Conservation (phyloP, 306 rosid species). For the Hippophae tibetana region DNA sequence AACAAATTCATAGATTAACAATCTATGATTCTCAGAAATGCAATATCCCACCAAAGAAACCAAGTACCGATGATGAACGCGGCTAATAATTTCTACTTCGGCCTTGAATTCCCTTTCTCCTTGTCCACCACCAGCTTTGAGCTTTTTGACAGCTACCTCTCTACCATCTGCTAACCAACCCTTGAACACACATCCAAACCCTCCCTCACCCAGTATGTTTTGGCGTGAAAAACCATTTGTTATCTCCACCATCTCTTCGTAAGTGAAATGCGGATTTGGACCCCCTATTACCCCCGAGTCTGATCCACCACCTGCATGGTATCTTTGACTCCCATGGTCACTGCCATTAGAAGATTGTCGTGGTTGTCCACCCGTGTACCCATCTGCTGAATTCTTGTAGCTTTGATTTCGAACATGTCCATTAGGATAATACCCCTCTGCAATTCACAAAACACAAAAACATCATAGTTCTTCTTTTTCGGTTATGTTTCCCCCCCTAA, state of each 20-base stretch:
- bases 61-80: conserved; percentile 85
- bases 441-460: background rate
- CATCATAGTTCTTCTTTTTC: too few relatives aligned
- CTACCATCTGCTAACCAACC: conserved; percentile 64
- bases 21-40: conserved; percentile 53
- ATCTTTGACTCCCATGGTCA: conserved; percentile 34
- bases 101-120: conserved; percentile 89
- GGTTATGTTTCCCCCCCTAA: too few relatives aligned
- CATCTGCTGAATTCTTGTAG: background rate
- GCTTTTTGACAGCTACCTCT: conserved; percentile 68
- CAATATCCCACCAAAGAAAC: conserved; percentile 85
- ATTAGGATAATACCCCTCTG: conserved; percentile 38
- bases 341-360: conserved; percentile 18
- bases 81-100: conserved; percentile 79
- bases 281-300: conserved; percentile 30
- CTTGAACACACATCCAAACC: conserved; percentile 78
- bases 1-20: conserved; percentile 81
- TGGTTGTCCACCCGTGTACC: background rate
- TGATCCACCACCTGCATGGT: conserved; percentile 15
- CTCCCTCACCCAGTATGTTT: conserved; percentile 80
- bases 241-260: conserved; percentile 53
- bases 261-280: conserved; percentile 43
- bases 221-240: conserved; percentile 56
- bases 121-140: conserved; percentile 88
- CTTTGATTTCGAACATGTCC: conserved; percentile 25